Base-by-base conservation (phyloP, 768 basidiomycete genomes). In the Naganishia friedmannii region DNA sequence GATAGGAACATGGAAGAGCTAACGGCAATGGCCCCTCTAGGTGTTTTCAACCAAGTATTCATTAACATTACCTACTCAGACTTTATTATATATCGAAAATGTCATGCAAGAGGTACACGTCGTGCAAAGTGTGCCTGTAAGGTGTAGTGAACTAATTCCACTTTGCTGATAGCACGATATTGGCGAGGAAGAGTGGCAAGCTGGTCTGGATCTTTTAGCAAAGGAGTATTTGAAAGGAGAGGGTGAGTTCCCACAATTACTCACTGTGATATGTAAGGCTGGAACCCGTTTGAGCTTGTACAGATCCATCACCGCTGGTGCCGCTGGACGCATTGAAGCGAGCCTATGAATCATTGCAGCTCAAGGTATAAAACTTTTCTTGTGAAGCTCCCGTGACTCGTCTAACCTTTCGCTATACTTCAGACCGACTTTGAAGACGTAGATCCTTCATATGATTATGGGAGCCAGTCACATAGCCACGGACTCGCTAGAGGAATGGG, bases 31-130 rank as follows among this genome's bases (percentile, higher is more conserved):
- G 7, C 21, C 29, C 8, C 2, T 28, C 19, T 56, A 80, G 79
- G 77, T 80, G 6, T 80, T 80, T 67, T 80, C 79, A 15, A 79
- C 79, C 10, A 80, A 80, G 63, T 74, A 80, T 42, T 79, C 79
- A 5, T 67, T 80, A 53, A 80, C 79, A 15, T 66, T 80, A 19
- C 79, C 79, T 0, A 77, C 77, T 13, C 71, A 77, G 31, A 76
- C 77, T 0, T 46, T 80, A 51, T 53, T 69, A 12, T 80, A 77
- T 66, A 79, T 80, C 53, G 78, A 80, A 69, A 72, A 77, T 51
- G 75, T 77, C 46, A 67, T 80, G 55, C 57, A 65, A 42, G 78
- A 79, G 69, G 79, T 78, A 66, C 23, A 45, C 21, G 67, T 34
- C 5, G 12, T 31, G n/a, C n/a, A 53, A 32, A 8, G 21, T n/a